These are phyloP conservation scores for Adansonia digitata DNA, from an alignment of 345 rosid species.

Conservation along the genomic window DNA sequence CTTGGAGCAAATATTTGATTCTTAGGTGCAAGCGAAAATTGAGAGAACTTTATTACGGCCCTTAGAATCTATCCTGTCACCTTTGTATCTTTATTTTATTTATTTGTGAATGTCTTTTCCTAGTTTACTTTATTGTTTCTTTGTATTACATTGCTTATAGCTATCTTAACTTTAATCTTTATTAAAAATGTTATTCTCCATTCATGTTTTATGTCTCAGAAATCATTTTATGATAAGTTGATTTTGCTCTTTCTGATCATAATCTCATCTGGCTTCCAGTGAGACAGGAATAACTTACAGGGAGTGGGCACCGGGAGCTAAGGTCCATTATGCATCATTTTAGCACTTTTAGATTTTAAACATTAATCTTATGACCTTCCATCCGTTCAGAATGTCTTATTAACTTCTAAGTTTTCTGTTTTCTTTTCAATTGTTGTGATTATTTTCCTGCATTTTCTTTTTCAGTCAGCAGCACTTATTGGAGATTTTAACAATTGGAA, in stretches of 20 bases:
- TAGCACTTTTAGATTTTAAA: neutral
- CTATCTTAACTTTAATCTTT: neutral
- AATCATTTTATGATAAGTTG: neutral
- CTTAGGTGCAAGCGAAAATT: neutral
- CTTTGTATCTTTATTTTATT: neutral
- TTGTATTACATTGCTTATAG: neutral
- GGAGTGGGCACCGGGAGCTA: constrained; percentile 99
- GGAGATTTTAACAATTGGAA: constrained; percentile 99
- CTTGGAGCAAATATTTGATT: neutral
- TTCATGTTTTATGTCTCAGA: constrained; percentile 9
- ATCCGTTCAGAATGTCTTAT: neutral
- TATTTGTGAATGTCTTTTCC: neutral
- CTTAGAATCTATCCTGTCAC: neutral
- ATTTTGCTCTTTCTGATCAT: constrained; percentile 32
- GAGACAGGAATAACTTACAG: constrained; percentile 85
- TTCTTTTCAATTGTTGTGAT: constrained; percentile 1
- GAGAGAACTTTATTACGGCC: neutral
- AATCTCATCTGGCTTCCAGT: constrained; percentile 45
- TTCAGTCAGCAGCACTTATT: constrained; percentile 86
- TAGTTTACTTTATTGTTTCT: neutral
- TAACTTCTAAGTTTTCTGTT: neutral
- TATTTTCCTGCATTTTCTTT: constrained; percentile 11
- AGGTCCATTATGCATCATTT: constrained; percentile 46
- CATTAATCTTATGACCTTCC: neutral
- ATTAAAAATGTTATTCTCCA: neutral